Evolutionary conservation across 2,329 filamentous ascomycete genomes (phyloP).

Genomic region (Lasiodiplodia gonubiensis): DNA sequence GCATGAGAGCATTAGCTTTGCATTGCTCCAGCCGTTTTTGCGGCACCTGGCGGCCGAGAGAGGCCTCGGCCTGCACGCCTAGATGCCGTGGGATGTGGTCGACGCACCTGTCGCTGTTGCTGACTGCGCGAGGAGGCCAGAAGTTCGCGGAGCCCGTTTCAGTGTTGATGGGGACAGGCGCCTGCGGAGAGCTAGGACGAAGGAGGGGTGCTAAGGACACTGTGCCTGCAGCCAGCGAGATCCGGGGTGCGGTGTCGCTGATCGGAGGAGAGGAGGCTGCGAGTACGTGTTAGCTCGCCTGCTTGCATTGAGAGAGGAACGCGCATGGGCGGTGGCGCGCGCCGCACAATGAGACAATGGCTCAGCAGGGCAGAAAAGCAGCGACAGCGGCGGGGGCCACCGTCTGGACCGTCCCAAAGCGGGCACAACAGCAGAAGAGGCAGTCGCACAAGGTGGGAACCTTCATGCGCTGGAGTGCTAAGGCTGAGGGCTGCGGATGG

Average conservation of each 20-base stretch:
- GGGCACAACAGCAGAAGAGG: constrained; percentile 17
- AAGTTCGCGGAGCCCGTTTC: constrained; percentile 5
- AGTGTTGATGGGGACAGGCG: constrained; percentile 13
- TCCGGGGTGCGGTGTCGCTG: not conserved
- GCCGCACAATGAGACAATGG: constrained; percentile 34
- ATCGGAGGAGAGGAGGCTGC: not conserved
- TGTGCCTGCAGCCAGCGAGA: constrained; percentile 16
- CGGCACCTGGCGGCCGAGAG: constrained; percentile 22
- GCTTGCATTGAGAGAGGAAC: constrained; percentile 17
- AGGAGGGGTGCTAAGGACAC: constrained; percentile 1
- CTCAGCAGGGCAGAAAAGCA: constrained; percentile 24
- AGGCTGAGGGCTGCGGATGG: constrained; percentile 23
- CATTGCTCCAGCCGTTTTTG: constrained; percentile 34
- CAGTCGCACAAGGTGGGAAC: constrained; percentile 25
- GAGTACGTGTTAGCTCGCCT: constrained; percentile 20
- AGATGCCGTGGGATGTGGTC: constrained; percentile 18
- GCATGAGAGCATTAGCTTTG: constrained; percentile 39
- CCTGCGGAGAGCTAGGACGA: constrained; percentile 12
- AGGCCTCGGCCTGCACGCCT: constrained; percentile 24
- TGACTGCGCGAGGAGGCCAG: constrained; percentile 14
- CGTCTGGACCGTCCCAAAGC: constrained; percentile 35
- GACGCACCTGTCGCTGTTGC: constrained; percentile 24
- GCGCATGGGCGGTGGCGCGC: constrained; percentile 41
- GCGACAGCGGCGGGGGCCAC: constrained; percentile 11
- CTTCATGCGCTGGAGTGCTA: constrained; percentile 26